Conservation (phyloP, 2,329 filamentous ascomycete genomes). For the Fusarium equiseti region DNA sequence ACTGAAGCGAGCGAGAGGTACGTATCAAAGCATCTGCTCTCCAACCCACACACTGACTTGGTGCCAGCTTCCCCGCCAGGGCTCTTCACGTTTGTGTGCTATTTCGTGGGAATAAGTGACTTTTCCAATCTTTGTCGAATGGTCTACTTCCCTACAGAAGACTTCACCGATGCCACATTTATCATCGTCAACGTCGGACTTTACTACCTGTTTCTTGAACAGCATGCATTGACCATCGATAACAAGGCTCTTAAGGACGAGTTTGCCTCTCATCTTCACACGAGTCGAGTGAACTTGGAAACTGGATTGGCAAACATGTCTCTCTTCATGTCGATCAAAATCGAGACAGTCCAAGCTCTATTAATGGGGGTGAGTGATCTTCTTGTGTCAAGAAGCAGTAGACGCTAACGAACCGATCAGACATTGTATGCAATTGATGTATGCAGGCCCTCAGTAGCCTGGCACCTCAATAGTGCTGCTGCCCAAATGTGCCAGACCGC, state of each 20-base stretch:
- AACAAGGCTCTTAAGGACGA: conserved; percentile 52
- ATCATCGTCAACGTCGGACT: conserved; percentile 63
- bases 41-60: conserved; percentile 9
- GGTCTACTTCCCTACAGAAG: conserved; percentile 65
- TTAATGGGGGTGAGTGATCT: conserved; percentile 64
- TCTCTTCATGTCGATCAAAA: conserved; percentile 66
- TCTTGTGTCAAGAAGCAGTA: neutral
- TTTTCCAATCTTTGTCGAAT: conserved; percentile 63
- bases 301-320: conserved; percentile 64
- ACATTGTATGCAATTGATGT: conserved; percentile 72
- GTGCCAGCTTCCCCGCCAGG: conserved; percentile 54
- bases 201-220: conserved; percentile 64
- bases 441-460: conserved; percentile 72
- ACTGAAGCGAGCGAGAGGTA: conserved; percentile 63
- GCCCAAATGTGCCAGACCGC: conserved; percentile 71
- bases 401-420: conserved; percentile 51
- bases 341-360: conserved; percentile 69
- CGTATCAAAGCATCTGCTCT: neutral
- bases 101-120: conserved; percentile 62
- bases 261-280: conserved; percentile 54
- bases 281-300: conserved; percentile 63
- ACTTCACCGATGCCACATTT: conserved; percentile 63
- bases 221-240: conserved; percentile 52
- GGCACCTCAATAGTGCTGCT: conserved; percentile 70
- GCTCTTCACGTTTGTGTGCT: conserved; percentile 64